A percentile compares a stretch with the other conserved stretches of the same genome.
phyloP scores from a whole-genome alignment of 1,284 basidiomycete species.

The Rhodotorula sp. region DNA sequence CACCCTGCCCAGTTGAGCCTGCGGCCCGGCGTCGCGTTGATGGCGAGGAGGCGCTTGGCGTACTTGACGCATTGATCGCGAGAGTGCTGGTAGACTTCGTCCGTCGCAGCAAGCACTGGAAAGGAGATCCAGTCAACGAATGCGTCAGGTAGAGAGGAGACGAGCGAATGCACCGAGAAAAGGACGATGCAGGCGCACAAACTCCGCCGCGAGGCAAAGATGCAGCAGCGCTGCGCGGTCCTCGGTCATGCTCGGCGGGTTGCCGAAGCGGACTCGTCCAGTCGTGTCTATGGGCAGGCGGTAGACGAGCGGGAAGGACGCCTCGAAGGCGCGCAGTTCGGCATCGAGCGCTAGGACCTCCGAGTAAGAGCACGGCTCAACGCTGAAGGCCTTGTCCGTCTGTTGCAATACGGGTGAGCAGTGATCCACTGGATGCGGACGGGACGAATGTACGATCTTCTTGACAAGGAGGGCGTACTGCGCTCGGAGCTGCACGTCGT shows the following conservation, averaged over 20 bases:
- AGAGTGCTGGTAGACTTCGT: slow-evolving; percentile 20
- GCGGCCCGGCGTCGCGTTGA: slow-evolving; percentile 18
- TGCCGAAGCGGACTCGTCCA: not conserved
- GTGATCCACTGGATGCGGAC: not conserved
- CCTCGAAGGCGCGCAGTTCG: slow-evolving; percentile 19
- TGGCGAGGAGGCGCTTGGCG: slow-evolving; percentile 29
- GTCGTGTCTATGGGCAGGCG: slow-evolving; percentile 3
- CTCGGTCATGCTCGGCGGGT: slow-evolving; percentile 4
- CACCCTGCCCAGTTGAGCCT: slow-evolving; percentile 12
- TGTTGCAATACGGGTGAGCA: not conserved
- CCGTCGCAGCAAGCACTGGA: slow-evolving; percentile 24
- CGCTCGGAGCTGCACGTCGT: slow-evolving; percentile 1
- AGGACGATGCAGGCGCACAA: slow-evolving; percentile 25
- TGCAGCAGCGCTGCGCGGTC: slow-evolving; percentile 16
- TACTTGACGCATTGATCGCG: slow-evolving; percentile 24
- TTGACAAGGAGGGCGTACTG: slow-evolving; percentile 11
- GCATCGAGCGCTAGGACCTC: slow-evolving; percentile 6
- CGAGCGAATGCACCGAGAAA: slow-evolving; percentile 19
- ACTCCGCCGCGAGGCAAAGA: slow-evolving; percentile 19
- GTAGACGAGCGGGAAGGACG: slow-evolving; percentile 10
- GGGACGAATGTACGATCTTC: slow-evolving; percentile 9
- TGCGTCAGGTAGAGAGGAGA: too few relatives aligned
- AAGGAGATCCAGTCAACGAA: not conserved
- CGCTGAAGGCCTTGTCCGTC: slow-evolving; percentile 23
- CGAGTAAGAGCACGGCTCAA: slow-evolving; percentile 8